phyloP scores from a whole-genome alignment of 1,284 basidiomycete genomes.

The Boletus semigastroideus region DNA sequence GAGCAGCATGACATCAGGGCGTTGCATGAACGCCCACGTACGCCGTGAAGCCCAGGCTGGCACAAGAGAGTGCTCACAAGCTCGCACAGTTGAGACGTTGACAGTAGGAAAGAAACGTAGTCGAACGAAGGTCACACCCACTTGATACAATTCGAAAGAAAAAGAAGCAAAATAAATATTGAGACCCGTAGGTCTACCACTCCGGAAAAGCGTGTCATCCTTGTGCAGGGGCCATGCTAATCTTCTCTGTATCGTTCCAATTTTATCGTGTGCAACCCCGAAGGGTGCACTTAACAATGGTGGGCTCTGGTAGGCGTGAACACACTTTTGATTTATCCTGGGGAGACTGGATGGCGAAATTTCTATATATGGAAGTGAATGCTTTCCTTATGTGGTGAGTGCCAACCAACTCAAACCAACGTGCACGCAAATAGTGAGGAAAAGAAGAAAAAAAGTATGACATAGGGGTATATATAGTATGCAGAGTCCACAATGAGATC shows the following conservation, averaged over 20 bases:
- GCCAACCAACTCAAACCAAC: too few species aligned
- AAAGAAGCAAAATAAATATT: conserved; percentile 31
- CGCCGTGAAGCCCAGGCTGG: too few species aligned
- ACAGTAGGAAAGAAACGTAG: too few species aligned
- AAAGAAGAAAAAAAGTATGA: background rate
- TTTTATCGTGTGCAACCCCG: conserved; percentile 38
- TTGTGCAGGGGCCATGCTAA: conserved; percentile 35
- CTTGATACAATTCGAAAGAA: conserved; percentile 1
- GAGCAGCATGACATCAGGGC: too few species aligned
- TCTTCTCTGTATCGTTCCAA: conserved; percentile 37
- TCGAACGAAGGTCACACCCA: too few species aligned
- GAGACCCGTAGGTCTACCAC: conserved; percentile 36
- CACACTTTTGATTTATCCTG: conserved; percentile 22
- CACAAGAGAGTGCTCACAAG: too few species aligned
- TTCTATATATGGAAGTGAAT: conserved; percentile 2
- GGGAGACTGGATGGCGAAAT: conserved; percentile 4
- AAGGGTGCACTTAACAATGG: conserved; percentile 27
- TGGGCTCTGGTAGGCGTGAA: background rate
- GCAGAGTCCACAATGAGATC: conserved; percentile 11
- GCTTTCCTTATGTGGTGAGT: background rate
- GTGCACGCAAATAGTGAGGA: too few species aligned
- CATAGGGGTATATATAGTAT: conserved; percentile 22
- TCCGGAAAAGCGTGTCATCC: conserved; percentile 35
- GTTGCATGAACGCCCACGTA: too few species aligned
- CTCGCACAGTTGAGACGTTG: too few species aligned